phyloP scores from a whole-genome alignment of 176 grass and related monocot species.

The Calamus simplicifolius region DNA sequence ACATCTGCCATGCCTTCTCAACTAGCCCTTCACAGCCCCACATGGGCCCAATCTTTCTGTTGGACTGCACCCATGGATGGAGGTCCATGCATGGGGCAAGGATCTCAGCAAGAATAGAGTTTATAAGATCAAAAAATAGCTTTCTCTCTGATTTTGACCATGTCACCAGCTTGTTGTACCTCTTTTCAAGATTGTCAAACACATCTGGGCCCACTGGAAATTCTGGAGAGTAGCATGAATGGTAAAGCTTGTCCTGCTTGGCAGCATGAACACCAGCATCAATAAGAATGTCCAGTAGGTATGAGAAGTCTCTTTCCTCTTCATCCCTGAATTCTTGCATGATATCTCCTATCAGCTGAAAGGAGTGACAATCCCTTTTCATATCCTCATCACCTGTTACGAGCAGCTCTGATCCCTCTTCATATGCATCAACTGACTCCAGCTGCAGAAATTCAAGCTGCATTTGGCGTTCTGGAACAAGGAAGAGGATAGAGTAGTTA shows the following conservation, averaged over 20 bases:
- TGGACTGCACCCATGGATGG: slow-evolving; percentile 50
- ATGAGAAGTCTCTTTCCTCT: slow-evolving; percentile 85
- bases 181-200: slow-evolving; percentile 81
- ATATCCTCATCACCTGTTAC: slow-evolving; percentile 4
- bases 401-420: neutral
- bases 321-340: slow-evolving; percentile 51
- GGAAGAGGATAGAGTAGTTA: neutral
- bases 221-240: slow-evolving; percentile 43
- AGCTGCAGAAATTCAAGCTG: slow-evolving; percentile 22
- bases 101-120: slow-evolving; percentile 58
- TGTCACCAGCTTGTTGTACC: slow-evolving; percentile 37
- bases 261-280: slow-evolving; percentile 58
- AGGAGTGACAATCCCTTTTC: slow-evolving; percentile 11
- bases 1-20: slow-evolving; percentile 50
- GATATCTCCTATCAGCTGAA: slow-evolving; percentile 42
- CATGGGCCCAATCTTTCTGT: slow-evolving; percentile 33
- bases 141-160: slow-evolving; percentile 63
- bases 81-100: slow-evolving; percentile 60
- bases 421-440: neutral
- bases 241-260: slow-evolving; percentile 29
- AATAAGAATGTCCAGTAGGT: slow-evolving; percentile 72
- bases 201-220: slow-evolving; percentile 38
- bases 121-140: slow-evolving; percentile 68
- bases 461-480: slow-evolving; percentile 31
- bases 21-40: slow-evolving; percentile 75